Conservation (phyloP, 2,329 filamentous ascomycete genomes). For the Penicillium sp. region DNA sequence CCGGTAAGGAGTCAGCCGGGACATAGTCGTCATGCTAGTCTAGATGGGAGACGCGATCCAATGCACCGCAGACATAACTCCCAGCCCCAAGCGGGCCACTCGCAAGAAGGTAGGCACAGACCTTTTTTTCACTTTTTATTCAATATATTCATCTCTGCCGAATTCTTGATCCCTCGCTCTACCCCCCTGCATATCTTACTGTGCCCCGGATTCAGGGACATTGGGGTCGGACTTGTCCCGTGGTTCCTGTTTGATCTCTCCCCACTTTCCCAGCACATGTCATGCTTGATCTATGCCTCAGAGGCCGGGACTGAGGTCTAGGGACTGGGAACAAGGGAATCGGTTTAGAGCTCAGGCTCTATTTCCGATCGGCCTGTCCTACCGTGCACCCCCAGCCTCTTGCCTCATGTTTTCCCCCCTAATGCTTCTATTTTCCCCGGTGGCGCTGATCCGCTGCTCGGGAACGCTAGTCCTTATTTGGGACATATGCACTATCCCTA, state of each 20-base stretch:
- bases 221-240: conserved; percentile 24
- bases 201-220: conserved; percentile 21
- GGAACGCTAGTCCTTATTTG: conserved; percentile 35
- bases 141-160: not conserved
- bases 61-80: conserved; percentile 24
- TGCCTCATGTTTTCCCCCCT: not conserved
- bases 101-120: conserved; percentile 17
- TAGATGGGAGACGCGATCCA: conserved; percentile 14
- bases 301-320: not conserved
- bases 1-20: conserved; percentile 13
- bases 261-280: conserved; percentile 10
- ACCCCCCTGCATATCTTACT: conserved; percentile 10
- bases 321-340: not conserved
- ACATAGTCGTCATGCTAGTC: conserved; percentile 22
- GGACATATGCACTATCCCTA: conserved; percentile 18
- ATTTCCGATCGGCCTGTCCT: not conserved
- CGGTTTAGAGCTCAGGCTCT: not conserved
- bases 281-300: not conserved
- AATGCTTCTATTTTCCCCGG: conserved; percentile 15
- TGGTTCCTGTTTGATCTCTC: conserved; percentile 11
- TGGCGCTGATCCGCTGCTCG: conserved; percentile 33
- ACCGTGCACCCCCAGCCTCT: not conserved
- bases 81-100: conserved; percentile 15
- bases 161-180: not conserved
- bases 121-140: not conserved